Base-by-base conservation (phyloP, 257 asterid genomes). In the Solanum etuberosum region DNA sequence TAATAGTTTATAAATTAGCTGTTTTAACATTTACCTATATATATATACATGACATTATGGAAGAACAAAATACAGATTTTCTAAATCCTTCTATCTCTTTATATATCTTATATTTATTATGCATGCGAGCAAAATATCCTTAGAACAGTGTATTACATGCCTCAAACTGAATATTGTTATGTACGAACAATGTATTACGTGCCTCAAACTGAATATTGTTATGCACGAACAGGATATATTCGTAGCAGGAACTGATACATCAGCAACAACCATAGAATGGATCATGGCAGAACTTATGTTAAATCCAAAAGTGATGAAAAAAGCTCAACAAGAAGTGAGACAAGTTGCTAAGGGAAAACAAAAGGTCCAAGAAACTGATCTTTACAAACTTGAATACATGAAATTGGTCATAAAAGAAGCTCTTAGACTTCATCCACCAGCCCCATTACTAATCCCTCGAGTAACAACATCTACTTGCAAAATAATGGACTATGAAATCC, bases 401-500 rank as follows among this genome's bases (percentile, higher is more conserved):
- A 85, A 88, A 54, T 9, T 86, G 54, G 73, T 86, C 38, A 68
- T 88, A 10, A 88, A 88, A 86, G 88, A 88, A 67, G 16, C 87
- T 1, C 9, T 80, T 7, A 85, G 90, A 67, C 71, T 88, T 48
- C 90, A 80, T 72, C 88, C 88, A 15, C 88, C 90, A 14, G 90
- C 38, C 15, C 90, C 90, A 1, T 67, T 88, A 3, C 27, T 88
- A 57, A 25, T 85, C 18, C 90, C 90, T 12, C 65, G 90, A 72
- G 87, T 85, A 86, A 48, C 87, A 38, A 76, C 68, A 4, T 61
- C 34, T 21, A 65, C 21, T 8, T 88, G 90, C 87, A 86, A 73
- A 31, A 25, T 88, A 40, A 68, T 59, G 37, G 84, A 57, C 5
- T 93, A 87, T 59, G 87, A 89, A 27, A 88, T 92, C 16, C 90